phyloP scores from a whole-genome alignment of 305 asterid species.

The Rubia balearica region DNA sequence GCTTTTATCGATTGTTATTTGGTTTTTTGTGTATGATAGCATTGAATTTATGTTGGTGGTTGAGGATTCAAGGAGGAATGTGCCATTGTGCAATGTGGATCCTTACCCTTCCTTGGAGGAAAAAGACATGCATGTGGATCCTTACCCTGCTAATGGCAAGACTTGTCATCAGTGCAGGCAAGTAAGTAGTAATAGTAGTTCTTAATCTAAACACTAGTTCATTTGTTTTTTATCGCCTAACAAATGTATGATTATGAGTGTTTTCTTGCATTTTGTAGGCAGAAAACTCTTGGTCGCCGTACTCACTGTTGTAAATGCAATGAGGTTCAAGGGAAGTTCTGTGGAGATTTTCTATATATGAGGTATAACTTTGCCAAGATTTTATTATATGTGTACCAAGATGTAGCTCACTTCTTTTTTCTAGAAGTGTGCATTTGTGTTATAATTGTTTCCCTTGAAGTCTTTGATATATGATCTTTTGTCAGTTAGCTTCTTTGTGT shows the following conservation, averaged over 20 bases:
- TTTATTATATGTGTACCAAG: not conserved
- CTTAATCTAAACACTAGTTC: not conserved
- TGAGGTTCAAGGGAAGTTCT: conserved; percentile 90
- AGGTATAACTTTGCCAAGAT: conserved; percentile 36
- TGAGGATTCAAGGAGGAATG: conserved; percentile 45
- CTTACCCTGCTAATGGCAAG: conserved; percentile 49
- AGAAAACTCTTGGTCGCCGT: conserved; percentile 85
- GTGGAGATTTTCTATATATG: conserved; percentile 96
- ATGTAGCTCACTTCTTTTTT: too few species aligned
- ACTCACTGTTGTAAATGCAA: conserved; percentile 69
- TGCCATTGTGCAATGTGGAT: conserved; percentile 90
- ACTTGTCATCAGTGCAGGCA: conserved; percentile 98
- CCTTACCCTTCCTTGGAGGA: conserved; percentile 56
- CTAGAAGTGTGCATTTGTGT: not conserved
- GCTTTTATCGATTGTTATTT: not conserved
- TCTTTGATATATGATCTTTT: too few species aligned
- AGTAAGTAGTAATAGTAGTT: not conserved
- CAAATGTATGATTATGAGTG: not conserved
- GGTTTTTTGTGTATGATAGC: conserved; percentile 36
- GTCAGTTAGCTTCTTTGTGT: too few species aligned
- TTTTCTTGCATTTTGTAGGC: conserved; percentile 41
- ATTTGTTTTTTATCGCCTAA: not conserved
- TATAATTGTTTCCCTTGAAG: too few species aligned
- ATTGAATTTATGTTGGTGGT: conserved; percentile 55
- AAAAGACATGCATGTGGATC: conserved; percentile 36